A percentile compares a stretch with the other conserved stretches of the same genome.
Evolutionary conservation across 2,329 filamentous ascomycete species (phyloP).

Genomic region (Lecanicillium sp.): DNA sequence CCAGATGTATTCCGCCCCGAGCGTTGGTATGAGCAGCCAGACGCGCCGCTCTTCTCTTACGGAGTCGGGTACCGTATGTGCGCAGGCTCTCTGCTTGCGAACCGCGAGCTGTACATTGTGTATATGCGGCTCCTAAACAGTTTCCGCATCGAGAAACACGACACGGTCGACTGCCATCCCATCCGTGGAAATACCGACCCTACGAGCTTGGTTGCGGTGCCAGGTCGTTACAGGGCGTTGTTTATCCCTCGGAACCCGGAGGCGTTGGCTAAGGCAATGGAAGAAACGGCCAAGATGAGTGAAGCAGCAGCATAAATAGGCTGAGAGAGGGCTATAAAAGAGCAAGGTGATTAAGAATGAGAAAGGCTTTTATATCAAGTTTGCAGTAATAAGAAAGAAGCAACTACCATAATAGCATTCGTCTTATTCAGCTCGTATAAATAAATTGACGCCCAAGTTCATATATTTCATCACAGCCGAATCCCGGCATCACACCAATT

Average conservation of each 20-base stretch:
- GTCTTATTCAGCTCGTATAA: no score
- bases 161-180: constrained; percentile 49
- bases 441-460: no score
- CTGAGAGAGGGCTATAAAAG: no score
- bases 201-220: constrained; percentile 53
- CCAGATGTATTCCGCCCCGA: constrained; percentile 49
- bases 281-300: constrained; percentile 4
- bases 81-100: constrained; percentile 52
- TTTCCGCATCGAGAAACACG: constrained; percentile 48
- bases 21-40: constrained; percentile 53
- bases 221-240: constrained; percentile 45
- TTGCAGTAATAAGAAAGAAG: no score
- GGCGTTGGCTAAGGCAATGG: constrained; percentile 7
- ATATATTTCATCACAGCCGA: no score
- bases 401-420: no score
- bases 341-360: no score
- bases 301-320: constrained; percentile 1
- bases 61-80: constrained; percentile 58
- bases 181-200: constrained; percentile 51
- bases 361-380: no score
- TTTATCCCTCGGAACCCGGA: constrained; percentile 42
- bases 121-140: constrained; percentile 54
- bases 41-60: constrained; percentile 53
- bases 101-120: constrained; percentile 56
- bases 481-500: no score